Conservation (phyloP, 306 rosid genomes). For the Casuarina cunninghamiana region DNA sequence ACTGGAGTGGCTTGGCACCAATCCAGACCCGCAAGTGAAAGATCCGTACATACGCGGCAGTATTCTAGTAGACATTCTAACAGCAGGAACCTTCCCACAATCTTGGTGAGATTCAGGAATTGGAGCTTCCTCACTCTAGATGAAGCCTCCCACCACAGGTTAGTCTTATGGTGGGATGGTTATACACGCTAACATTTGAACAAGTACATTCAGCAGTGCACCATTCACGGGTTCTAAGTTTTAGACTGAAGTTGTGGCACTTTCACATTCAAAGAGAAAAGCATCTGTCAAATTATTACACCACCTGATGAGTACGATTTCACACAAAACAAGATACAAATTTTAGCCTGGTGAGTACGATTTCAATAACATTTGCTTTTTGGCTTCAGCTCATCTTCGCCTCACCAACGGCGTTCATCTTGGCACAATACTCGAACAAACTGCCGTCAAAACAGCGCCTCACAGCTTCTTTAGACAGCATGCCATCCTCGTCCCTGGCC, state of each 20-base stretch:
- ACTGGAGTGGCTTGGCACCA: too few species aligned
- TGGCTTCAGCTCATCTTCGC: slow-evolving; percentile 44
- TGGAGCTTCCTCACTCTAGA: too few species aligned
- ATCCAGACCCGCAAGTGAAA: too few species aligned
- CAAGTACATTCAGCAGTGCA: not conserved
- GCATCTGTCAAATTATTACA: not conserved
- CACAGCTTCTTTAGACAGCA: slow-evolving; percentile 75
- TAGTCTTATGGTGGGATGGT: too few species aligned
- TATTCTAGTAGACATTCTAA: too few species aligned
- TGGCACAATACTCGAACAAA: slow-evolving; percentile 78
- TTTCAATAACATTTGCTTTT: not conserved
- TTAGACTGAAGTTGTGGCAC: too few species aligned
- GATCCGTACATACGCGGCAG: too few species aligned
- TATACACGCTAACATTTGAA: too few species aligned
- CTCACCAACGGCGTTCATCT: slow-evolving; percentile 33
- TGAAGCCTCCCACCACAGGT: too few species aligned
- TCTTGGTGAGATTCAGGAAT: too few species aligned
- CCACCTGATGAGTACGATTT: not conserved
- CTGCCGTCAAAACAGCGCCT: slow-evolving; percentile 78
- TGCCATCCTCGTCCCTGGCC: slow-evolving; percentile 78
- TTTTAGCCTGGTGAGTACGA: not conserved
- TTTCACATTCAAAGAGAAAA: not conserved
- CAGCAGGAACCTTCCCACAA: too few species aligned
- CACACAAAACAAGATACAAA: not conserved
- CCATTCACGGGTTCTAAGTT: not conserved